These are phyloP conservation scores for Ophiocytium majus DNA, from an alignment of 352 stramenopile genomes.

Conservation along the genomic window DNA sequence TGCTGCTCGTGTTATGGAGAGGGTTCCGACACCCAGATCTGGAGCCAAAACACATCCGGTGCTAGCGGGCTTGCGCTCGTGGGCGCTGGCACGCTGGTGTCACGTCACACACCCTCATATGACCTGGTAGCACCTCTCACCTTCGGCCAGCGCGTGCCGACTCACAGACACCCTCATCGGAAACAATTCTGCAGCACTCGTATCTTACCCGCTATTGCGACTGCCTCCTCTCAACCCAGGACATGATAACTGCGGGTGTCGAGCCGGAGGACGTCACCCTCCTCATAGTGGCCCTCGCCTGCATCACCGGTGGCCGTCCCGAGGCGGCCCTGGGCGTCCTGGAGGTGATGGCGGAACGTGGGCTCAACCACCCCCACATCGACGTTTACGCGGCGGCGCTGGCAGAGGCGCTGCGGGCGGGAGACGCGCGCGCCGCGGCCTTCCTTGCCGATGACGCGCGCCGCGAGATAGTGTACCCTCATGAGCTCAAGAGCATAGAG, in stretches of 20 bases:
- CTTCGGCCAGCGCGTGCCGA: too few relatives aligned
- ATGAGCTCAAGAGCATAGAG: conserved; percentile 17
- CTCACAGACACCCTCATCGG: too few relatives aligned
- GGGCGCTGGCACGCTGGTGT: too few relatives aligned
- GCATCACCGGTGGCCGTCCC: neutral
- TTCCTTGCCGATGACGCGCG: neutral
- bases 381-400: neutral
- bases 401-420: neutral
- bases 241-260: conserved; percentile 14
- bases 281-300: conserved; percentile 10
- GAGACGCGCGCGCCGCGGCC: neutral
- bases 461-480: conserved; percentile 3
- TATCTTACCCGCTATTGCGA: neutral
- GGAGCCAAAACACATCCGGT: too few relatives aligned
- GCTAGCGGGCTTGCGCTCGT: too few relatives aligned
- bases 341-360: conserved; percentile 4
- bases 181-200: too few relatives aligned
- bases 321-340: neutral
- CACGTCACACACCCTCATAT: too few relatives aligned
- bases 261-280: neutral
- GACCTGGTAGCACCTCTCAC: too few relatives aligned
- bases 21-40: too few relatives aligned
- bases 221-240: neutral
- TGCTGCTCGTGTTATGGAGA: too few relatives aligned
- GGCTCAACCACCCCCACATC: neutral